Conservation (phyloP, 2,329 filamentous ascomycete genomes). For the Pezicula rhizophila region DNA sequence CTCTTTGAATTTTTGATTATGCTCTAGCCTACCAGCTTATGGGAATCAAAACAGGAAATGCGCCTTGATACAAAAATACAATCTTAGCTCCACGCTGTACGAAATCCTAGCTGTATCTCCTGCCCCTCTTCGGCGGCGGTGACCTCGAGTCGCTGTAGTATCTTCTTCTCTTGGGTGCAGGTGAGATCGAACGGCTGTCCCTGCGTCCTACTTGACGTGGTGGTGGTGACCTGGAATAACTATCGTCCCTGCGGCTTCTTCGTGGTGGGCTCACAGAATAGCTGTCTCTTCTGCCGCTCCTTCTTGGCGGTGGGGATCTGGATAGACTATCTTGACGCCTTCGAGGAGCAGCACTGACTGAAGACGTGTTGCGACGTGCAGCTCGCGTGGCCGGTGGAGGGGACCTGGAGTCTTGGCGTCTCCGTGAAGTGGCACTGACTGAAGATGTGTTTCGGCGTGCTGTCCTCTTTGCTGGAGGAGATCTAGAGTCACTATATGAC, state of each 20-base stretch:
- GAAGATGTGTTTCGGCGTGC: constrained; percentile 19
- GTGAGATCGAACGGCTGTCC: constrained; percentile 20
- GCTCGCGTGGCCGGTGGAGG: constrained; percentile 10
- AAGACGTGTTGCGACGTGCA: constrained; percentile 17
- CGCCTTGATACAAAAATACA: constrained; percentile 6
- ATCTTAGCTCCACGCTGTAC: constrained; percentile 3
- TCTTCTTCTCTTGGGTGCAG: constrained; percentile 20
- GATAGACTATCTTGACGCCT: constrained; percentile 12
- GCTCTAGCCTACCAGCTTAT: not conserved
- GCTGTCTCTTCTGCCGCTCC: constrained; percentile 5
- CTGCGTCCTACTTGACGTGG: constrained; percentile 7
- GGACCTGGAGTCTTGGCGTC: constrained; percentile 11
- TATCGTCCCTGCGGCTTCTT: constrained; percentile 11
- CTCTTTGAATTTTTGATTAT: not conserved
- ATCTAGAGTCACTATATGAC: constrained; percentile 10
- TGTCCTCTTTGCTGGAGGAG: constrained; percentile 5
- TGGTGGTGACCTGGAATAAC: constrained; percentile 16
- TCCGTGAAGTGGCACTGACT: constrained; percentile 16
- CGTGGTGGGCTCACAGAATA: constrained; percentile 8
- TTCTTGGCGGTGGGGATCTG: constrained; percentile 9
- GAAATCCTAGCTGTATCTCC: constrained; percentile 18
- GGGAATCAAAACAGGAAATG: not conserved
- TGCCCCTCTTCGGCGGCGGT: constrained; percentile 23
- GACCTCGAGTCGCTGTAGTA: constrained; percentile 10
- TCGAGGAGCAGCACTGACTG: constrained; percentile 18